Evolutionary conservation across 2,329 filamentous ascomycete species (phyloP).

Genomic region (Fusarium musae): DNA sequence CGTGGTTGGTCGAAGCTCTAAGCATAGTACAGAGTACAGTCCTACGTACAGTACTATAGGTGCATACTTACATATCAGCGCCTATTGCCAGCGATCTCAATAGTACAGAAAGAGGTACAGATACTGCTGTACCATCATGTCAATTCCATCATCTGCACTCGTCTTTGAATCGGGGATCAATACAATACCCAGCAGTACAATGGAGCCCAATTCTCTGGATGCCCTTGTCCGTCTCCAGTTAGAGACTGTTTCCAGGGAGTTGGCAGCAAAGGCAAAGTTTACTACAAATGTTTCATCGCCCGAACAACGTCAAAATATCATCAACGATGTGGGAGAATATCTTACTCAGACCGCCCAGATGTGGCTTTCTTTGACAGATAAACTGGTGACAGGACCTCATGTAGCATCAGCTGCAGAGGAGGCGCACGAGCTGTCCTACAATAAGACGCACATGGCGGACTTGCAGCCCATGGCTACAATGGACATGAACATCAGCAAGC

Average conservation of each 20-base stretch:
- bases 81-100: slow-evolving; percentile 32
- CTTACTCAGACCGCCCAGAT: slow-evolving; percentile 49
- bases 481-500: slow-evolving; percentile 48
- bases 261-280: slow-evolving; percentile 35
- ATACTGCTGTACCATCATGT: slow-evolving; percentile 34
- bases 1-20: slow-evolving; percentile 39
- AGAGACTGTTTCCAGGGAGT: slow-evolving; percentile 38
- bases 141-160: slow-evolving; percentile 43
- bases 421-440: slow-evolving; percentile 44
- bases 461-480: slow-evolving; percentile 44
- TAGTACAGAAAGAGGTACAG: slow-evolving; percentile 22
- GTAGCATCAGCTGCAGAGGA: slow-evolving; percentile 45
- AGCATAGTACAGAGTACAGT: slow-evolving; percentile 30
- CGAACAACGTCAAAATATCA: slow-evolving; percentile 43
- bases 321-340: slow-evolving; percentile 52
- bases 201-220: slow-evolving; percentile 41
- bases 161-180: slow-evolving; percentile 48
- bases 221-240: slow-evolving; percentile 46
- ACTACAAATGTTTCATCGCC: slow-evolving; percentile 6
- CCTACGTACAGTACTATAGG: slow-evolving; percentile 11
- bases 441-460: slow-evolving; percentile 44
- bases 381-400: slow-evolving; percentile 48
- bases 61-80: slow-evolving; percentile 17
- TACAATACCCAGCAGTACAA: slow-evolving; percentile 20
- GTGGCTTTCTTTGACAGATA: slow-evolving; percentile 50